Base-by-base conservation (phyloP, 768 basidiomycete species). In the Cubamyces lactineus region DNA sequence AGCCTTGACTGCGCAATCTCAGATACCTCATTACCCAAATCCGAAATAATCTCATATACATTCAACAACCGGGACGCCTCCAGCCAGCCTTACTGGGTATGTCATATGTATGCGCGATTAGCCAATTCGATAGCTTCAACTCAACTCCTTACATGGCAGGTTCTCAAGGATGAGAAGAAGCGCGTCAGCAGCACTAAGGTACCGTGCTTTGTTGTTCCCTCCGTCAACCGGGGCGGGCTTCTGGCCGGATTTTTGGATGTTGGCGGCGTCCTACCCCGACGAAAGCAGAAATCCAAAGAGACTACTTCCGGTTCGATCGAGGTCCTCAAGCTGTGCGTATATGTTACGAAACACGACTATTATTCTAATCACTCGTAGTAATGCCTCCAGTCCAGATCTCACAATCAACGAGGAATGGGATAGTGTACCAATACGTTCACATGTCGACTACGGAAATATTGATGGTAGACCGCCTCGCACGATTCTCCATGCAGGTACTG, bases 281-380 rank as follows among this genome's bases (percentile, higher is more conserved):
- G 67, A 30, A 70, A 69, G 40, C 63, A 63, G 38, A 75, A 73
- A 46, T 45, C 62, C 9, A 82, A 75, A 65, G 79, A 82, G 51
- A 69, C 77, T 16, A 53, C 73, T 0, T 77, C 86, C 23, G 89
- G 89, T 17, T 73, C 68, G 16, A 72, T 86, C 24, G 71, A 67
- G 46, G 78, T 85, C 24, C 67, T 91, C 39, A 82, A 79, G 67
- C 53, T 88, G 89, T 90, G 65, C 66, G 80, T 71, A 17, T 0
- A 17, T n/a, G 61, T n/a, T 17, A 7, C 6, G 5, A n/a, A n/a
- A n/a, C n/a, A n/a, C n/a, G n/a, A n/a, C n/a, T n/a, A n/a, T n/a
- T n/a, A n/a, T n/a, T n/a, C n/a, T n/a, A n/a, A n/a, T n/a, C n/a
- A n/a, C n/a, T n/a, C n/a, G n/a, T 38, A 6, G 15, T n/a, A 11